These are phyloP conservation scores for Cutaneotrichosporon cutaneum DNA, from an alignment of 1,284 basidiomycete species.

Conservation along the genomic window DNA sequence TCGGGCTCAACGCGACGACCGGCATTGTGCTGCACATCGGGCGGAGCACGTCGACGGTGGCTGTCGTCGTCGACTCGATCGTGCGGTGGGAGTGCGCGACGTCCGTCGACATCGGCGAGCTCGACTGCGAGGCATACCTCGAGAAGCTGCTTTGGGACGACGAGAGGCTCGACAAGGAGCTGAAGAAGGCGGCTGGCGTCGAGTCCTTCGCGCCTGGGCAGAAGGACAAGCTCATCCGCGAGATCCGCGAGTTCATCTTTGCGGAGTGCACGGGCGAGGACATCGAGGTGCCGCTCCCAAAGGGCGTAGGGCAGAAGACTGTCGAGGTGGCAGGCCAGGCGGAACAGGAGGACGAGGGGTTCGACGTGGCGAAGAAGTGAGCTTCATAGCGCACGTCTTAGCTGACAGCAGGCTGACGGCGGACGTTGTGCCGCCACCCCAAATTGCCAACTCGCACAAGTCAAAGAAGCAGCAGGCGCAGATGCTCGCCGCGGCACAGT, in stretches of 20 bases:
- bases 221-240: constrained; percentile 37
- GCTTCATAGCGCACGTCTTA: constrained; percentile 27
- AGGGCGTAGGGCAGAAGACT: constrained; percentile 21
- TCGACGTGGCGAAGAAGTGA: constrained; percentile 58
- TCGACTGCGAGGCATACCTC: constrained; percentile 73
- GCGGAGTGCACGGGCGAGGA: constrained; percentile 46
- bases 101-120: constrained; percentile 64
- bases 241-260: constrained; percentile 43
- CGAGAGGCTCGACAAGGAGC: constrained; percentile 60
- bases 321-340: constrained; percentile 27
- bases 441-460: constrained; percentile 50
- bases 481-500: constrained; percentile 62
- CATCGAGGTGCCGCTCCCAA: constrained; percentile 40
- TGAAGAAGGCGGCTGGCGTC: constrained; percentile 58
- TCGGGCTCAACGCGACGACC: constrained; percentile 72
- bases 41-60: constrained; percentile 67
- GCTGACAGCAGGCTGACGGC: constrained; percentile 38
- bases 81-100: constrained; percentile 63
- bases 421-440: constrained; percentile 33
- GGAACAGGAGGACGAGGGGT: constrained; percentile 71
- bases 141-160: constrained; percentile 68
- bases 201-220: constrained; percentile 35
- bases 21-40: constrained; percentile 86
- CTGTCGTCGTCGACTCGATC: constrained; percentile 70
- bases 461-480: constrained; percentile 54